These are phyloP conservation scores for Prunus mongolica DNA, from an alignment of 306 rosid species.

Conservation along the genomic window DNA sequence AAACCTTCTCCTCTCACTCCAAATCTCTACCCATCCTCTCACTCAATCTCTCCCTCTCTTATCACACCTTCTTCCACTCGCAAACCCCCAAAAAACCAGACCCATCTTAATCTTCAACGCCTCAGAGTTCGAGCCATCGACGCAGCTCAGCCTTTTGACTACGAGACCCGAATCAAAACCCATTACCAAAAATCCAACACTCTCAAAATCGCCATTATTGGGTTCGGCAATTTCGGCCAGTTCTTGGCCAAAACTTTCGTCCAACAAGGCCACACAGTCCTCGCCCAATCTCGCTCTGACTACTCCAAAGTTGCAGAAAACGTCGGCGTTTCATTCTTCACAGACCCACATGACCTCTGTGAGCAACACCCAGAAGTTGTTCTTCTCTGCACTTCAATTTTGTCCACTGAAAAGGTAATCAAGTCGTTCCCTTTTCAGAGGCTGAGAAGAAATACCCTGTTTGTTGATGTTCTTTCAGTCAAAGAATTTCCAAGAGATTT, in stretches of 20 bases:
- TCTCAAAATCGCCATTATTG: constrained; percentile 18
- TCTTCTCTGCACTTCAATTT: constrained; percentile 15
- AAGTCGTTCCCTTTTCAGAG: constrained; percentile 15
- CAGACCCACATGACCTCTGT: constrained; percentile 13
- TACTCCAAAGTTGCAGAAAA: not conserved
- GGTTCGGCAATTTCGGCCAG: constrained; percentile 24
- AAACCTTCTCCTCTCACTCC: not conserved
- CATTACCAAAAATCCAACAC: not conserved
- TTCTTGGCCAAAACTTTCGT: constrained; percentile 14
- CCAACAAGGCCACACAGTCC: constrained; percentile 13
- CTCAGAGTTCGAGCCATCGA: constrained; percentile 4
- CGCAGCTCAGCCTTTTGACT: constrained; percentile 7
- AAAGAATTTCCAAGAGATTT: constrained; percentile 17
- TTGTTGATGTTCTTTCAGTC: constrained; percentile 16
- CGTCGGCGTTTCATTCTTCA: constrained; percentile 8
- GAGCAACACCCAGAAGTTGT: constrained; percentile 27
- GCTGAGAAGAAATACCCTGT: constrained; percentile 9
- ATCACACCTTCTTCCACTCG: not conserved
- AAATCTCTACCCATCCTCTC: not conserved
- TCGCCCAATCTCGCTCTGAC: constrained; percentile 21
- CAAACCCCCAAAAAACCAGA: not conserved
- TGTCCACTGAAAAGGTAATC: constrained; percentile 14
- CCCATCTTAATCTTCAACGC: not conserved
- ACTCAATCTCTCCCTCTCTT: not conserved
- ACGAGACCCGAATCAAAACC: constrained; percentile 3